These are phyloP conservation scores for Suillus fuscotomentosus DNA, from an alignment of 768 basidiomycete genomes.

Conservation along the genomic window DNA sequence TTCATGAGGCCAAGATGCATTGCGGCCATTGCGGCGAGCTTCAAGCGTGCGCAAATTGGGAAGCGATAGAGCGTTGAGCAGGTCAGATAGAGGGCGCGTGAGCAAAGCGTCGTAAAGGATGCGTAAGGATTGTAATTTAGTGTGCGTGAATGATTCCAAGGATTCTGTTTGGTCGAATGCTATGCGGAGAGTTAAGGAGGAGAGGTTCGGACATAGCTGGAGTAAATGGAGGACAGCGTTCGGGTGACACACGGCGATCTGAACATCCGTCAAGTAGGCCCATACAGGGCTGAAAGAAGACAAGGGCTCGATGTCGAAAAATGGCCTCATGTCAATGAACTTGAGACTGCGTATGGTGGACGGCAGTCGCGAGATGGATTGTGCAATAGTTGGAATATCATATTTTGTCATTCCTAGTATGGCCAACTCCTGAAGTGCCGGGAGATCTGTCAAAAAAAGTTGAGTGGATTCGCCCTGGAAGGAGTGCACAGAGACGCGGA, in stretches of 20 bases:
- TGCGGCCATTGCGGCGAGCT: background rate
- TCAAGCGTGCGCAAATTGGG: slow-evolving; percentile 13
- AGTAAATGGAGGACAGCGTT: slow-evolving; percentile 13
- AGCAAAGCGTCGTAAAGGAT: slow-evolving; percentile 1
- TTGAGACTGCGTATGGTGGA: background rate
- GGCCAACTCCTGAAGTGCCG: slow-evolving; percentile 18
- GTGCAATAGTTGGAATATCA: background rate
- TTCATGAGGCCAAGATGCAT: slow-evolving; percentile 13
- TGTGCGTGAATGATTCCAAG: slow-evolving; percentile 9
- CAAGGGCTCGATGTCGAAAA: slow-evolving; percentile 10
- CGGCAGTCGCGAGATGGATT: slow-evolving; percentile 5
- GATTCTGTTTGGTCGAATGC: background rate
- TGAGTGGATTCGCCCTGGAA: background rate
- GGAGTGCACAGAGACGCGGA: background rate
- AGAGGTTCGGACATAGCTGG: slow-evolving; percentile 18
- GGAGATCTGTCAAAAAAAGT: slow-evolving; percentile 5
- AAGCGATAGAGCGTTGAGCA: slow-evolving; percentile 16
- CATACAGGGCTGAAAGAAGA: slow-evolving; percentile 16
- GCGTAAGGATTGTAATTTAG: slow-evolving; percentile 11
- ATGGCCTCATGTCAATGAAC: background rate
- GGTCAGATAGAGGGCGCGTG: slow-evolving; percentile 4
- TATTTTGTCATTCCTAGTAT: background rate
- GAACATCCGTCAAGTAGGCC: slow-evolving; percentile 17
- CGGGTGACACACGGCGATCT: slow-evolving; percentile 1
- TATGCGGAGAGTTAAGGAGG: slow-evolving; percentile 11